phyloP scores from a whole-genome alignment of 768 basidiomycete species.

The Porpolomopsis calyptriformis region DNA sequence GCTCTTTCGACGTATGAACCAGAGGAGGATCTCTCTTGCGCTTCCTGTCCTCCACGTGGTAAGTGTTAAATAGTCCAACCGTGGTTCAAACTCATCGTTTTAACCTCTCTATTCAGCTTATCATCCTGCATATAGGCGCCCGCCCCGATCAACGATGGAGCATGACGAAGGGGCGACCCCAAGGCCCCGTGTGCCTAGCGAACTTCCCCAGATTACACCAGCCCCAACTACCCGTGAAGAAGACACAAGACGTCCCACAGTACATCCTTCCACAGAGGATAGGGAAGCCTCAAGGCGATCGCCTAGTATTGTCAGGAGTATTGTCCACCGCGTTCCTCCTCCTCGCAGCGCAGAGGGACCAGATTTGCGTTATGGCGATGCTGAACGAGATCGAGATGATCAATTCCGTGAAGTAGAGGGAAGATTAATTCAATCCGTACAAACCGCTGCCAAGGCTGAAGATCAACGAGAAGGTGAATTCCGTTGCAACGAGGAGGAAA shows the following conservation, averaged over 20 bases:
- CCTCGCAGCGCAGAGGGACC: constrained; percentile 28
- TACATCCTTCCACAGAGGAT: neutral
- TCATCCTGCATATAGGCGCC: no score
- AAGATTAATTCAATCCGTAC: constrained; percentile 36
- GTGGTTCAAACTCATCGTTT: no score
- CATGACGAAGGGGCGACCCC: no score
- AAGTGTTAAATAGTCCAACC: no score
- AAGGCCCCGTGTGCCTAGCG: no score
- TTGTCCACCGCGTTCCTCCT: constrained; percentile 12
- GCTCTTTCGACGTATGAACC: neutral
- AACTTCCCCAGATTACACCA: no score
- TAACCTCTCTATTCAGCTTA: no score
- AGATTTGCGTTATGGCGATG: constrained; percentile 30
- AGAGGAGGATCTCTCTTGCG: no score
- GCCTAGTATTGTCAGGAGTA: constrained; percentile 6
- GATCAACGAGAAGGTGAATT: constrained; percentile 55
- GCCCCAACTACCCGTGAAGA: no score
- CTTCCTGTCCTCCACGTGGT: no score
- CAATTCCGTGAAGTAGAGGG: constrained; percentile 47
- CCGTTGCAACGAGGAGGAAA: constrained; percentile 51
- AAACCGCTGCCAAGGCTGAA: constrained; percentile 49
- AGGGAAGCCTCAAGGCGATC: neutral
- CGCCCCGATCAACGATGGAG: no score
- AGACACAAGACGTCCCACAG: constrained; percentile 1
- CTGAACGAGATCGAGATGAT: constrained; percentile 42